Base-by-base conservation (phyloP, 2,329 filamentous ascomycete genomes). In the Fusarium siculi region DNA sequence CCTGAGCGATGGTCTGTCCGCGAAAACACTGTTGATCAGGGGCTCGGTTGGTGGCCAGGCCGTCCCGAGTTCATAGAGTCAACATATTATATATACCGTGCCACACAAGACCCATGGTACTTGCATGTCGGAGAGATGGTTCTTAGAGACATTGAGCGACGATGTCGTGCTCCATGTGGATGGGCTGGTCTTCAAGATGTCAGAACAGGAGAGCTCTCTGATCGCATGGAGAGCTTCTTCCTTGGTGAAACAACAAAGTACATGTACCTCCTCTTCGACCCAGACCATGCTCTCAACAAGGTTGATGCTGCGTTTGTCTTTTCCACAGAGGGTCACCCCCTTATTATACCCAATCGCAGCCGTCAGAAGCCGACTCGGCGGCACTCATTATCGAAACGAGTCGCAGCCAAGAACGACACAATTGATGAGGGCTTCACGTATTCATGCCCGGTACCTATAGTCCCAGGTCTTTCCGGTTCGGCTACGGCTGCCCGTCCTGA, bases 171-270 rank as follows among this genome's bases (percentile, higher is more conserved):
- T 2, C 88, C 90, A 70, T 99, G 96, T 77, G 96, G 96, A 44
- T 98, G 96, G 95, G 93, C 96, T 19, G 96, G 96, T 2, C 86
- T 98, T 40, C 92, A 95, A 77, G 92, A 95, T 80, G 93, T 96
- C 14, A 86, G 92, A 39, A 93, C 89, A 9, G 96, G 96, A 7
- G 94, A 98, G 82, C 90, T 94, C 82, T 93, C 90, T 75, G 95
- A 99, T 80, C 92, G 96, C 39, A 98, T 98, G 96, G 96, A 99
- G 82, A 98, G 96, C 80, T 99, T 98, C 86, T 98, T 98, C 79
- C 87, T 99, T 2, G 96, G 96, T 19, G 96, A 99, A 82, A 99
- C 96, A 4, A 92, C 94, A 49, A 98, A 98, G 82, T 99, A 99
- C 81, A 86, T 99, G 71, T 98, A 97, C 80, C 85, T 99, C 61